phyloP scores from a whole-genome alignment of 805 yeast genomes.

The Wickerhamomyces canadensis region DNA sequence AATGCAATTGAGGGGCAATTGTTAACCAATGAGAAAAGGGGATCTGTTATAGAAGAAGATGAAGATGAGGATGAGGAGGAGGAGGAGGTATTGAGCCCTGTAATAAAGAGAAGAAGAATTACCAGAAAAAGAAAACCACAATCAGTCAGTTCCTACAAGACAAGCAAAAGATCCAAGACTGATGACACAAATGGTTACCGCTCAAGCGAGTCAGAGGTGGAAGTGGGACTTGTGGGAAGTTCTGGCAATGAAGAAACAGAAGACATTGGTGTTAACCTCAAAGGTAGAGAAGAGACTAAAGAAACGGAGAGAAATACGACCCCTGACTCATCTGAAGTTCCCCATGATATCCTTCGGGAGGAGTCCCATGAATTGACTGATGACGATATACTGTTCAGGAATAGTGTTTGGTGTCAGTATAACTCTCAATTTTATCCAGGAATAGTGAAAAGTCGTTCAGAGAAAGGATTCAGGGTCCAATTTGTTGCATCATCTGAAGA shows the following conservation, averaged over 20 bases:
- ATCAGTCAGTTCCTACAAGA: background rate
- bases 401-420: conserved; percentile 50
- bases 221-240: background rate
- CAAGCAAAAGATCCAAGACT: background rate
- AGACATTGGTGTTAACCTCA: no score
- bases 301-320: no score
- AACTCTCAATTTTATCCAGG: conserved; percentile 50
- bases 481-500: conserved; percentile 34
- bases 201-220: background rate
- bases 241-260: background rate
- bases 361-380: conserved; percentile 17
- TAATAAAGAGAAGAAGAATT: background rate
- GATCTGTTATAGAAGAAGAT: conserved; percentile 7
- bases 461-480: conserved; percentile 28
- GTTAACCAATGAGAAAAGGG: background rate
- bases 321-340: no score
- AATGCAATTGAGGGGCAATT: conserved; percentile 3
- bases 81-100: background rate
- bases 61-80: no score
- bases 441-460: conserved; percentile 25
- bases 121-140: no score
- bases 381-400: conserved; percentile 25
- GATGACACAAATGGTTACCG: background rate
- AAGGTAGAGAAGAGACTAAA: background rate
- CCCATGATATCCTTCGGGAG: conserved; percentile 2